Conservation (phyloP, 441 rosid species). For the Bruguiera hainesii region DNA sequence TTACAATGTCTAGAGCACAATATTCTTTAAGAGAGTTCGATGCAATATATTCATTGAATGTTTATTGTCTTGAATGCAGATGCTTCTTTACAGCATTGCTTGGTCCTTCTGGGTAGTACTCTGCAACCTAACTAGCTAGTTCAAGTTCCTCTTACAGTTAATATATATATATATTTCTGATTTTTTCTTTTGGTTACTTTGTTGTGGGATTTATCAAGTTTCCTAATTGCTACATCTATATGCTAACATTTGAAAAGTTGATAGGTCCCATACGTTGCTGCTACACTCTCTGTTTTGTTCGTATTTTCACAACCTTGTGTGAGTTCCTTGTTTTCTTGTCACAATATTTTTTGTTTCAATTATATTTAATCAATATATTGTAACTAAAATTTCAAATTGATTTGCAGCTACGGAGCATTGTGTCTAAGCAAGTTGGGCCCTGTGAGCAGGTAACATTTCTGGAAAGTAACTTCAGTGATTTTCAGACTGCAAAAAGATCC, state of each 20-base stretch:
- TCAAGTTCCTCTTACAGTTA: constrained; percentile 4
- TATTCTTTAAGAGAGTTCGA: too few relatives aligned
- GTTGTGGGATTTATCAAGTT: neutral
- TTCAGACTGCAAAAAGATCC: neutral
- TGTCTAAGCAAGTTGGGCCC: constrained; percentile 80
- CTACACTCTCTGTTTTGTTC: constrained; percentile 53
- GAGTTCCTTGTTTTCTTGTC: constrained; percentile 30
- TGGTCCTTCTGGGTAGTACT: constrained; percentile 79
- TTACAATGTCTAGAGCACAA: too few relatives aligned
- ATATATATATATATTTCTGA: neutral
- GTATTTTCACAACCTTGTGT: constrained; percentile 78
- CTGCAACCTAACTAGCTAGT: constrained; percentile 12
- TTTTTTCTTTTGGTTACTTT: neutral
- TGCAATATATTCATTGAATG: constrained; percentile 1
- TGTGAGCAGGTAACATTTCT: constrained; percentile 58
- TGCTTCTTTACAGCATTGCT: constrained; percentile 68
- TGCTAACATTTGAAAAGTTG: constrained; percentile 23
- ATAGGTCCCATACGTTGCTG: constrained; percentile 81
- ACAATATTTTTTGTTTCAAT: neutral
- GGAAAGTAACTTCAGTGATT: neutral
- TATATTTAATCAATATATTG: neutral
- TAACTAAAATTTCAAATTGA: constrained; percentile 2
- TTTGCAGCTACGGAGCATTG: constrained; percentile 76
- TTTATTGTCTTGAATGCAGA: constrained; percentile 43
- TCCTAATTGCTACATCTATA: neutral